Base-by-base conservation (phyloP, 2,329 filamentous ascomycete species). In the Aspergillus ochraceoroseus region DNA sequence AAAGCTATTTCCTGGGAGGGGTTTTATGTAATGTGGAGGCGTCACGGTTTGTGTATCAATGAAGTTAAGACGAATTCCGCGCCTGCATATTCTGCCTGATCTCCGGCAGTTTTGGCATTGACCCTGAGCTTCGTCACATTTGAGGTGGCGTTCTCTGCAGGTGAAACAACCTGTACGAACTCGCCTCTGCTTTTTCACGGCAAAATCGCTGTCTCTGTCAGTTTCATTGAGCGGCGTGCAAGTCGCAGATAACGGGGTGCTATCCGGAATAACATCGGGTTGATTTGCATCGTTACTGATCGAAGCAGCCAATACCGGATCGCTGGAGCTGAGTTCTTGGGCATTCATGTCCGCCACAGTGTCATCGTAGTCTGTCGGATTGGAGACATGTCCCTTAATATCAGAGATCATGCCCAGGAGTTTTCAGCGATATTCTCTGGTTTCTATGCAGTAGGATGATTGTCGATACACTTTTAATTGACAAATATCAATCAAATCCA, bases 131-230 rank as follows among this genome's bases (percentile, higher is more conserved):
- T 94, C 87, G 58, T 95, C 89, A 63, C 89, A 95, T 64, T 95
- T 95, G 36, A 95, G 71, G 70, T 95, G 89, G 32, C 88, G 74
- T 63, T 94, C 85, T 52, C 89, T 76, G 64, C 89, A 95, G 2
- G 89, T 95, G 51, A 95, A 69, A 62, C 89, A 95, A 25, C 89
- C 89, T 2, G 89, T 95, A 32, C 90, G 80, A 12, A 94, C 87
- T 49, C 89, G 76, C 66, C 83, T 90, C n/a, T 87, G 81, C 63
- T 89, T 90, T 4, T 52, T 57, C 12, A 55, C 48, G n/a, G 48
- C 40, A 3, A 47, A 38, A 9, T 58, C 48, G 22, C 55, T 59
- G 19, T 55, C 57, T 32, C 52, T 56, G 29, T 46, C 53, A 42
- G 41, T 45, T 31, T 44, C 47, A 15, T 39, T 44, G 3, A 37